Base-by-base conservation (phyloP, 2,329 filamentous ascomycete species). In the Claviceps sp. region DNA sequence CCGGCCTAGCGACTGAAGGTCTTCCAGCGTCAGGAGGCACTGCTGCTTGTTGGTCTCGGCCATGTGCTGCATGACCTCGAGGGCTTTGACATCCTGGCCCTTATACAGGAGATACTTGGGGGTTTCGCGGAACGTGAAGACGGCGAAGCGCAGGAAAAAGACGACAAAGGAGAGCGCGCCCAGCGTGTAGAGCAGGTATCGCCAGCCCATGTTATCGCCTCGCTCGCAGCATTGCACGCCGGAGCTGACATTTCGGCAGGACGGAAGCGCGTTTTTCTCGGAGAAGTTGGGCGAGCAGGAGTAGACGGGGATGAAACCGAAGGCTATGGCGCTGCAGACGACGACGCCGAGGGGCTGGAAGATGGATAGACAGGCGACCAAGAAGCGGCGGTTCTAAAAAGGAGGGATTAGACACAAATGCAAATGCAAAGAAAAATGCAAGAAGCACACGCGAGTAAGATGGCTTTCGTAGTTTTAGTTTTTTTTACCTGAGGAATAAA, bases 311-410 rank as follows among this genome's bases (percentile, higher is more conserved):
- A 78, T 75, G 57, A 75, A 76, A 4, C 70, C 74, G 40, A 77
- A 78, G 0, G 75, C 74, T 42, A 79, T 69, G 11, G 69, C 70
- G 44, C 67, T 72, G 55, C 70, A 73, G 30, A 77, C 58, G 3
- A 78, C 71, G 2, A 79, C 75, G 13, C 76, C 75, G 9, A 79
- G 69, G 1, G 76, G 76, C 54, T 79, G 76, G 54, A 78, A 79
- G 26, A 79, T 65, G 1, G 75, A 78, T 0, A 80, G 64, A 1
- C 75, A 64, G 0, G 75, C 71, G 7, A 79, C 64, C 2, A 79
- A 62, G 55, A 76, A 78, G 4, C 75, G 71, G 40, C 70, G 70
- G 56, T 73, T 63, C 61, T 65, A 7, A 7, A 4, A 4, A 24
- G 11, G 8, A 2, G 9, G 38, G 4, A 34, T 34, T 11, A 34